phyloP scores from a whole-genome alignment of 225 moss, liverwort and hornwort species.

The Antitrichia curtipendula region DNA sequence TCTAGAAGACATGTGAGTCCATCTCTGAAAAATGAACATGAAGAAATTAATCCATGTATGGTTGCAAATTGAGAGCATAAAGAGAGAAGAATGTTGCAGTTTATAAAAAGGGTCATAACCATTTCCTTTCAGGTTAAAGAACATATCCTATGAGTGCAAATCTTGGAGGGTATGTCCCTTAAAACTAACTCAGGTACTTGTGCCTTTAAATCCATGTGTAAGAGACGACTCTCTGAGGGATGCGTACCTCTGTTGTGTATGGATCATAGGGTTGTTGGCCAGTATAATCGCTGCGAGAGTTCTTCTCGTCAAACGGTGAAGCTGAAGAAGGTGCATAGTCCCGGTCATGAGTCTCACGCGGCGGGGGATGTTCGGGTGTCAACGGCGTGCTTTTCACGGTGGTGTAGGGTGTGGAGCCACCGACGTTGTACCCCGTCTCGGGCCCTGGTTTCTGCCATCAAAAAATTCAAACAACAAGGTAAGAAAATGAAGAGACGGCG shows the following conservation, averaged over 20 bases:
- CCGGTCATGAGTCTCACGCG: background rate
- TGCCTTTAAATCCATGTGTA: background rate
- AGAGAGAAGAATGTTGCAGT: no score
- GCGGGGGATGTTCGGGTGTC: background rate
- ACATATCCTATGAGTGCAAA: background rate
- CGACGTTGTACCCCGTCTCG: slow-evolving; percentile 29
- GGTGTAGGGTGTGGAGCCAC: slow-evolving; percentile 26
- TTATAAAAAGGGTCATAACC: no score
- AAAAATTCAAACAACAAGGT: background rate
- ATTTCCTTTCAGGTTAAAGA: background rate
- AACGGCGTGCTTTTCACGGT: slow-evolving; percentile 7
- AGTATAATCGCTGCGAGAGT: background rate
- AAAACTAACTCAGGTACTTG: background rate
- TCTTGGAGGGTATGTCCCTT: background rate
- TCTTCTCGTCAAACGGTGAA: background rate
- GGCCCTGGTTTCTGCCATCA: slow-evolving; percentile 13
- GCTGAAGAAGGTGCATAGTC: background rate
- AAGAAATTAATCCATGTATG: background rate
- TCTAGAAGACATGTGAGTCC: no score
- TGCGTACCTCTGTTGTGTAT: background rate
- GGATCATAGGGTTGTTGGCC: background rate
- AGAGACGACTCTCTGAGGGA: background rate
- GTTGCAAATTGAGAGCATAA: no score
- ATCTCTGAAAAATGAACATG: background rate
- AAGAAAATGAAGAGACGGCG: background rate